Conservation (phyloP, 768 basidiomycete species). For the Fistulinella prunicolor region DNA sequence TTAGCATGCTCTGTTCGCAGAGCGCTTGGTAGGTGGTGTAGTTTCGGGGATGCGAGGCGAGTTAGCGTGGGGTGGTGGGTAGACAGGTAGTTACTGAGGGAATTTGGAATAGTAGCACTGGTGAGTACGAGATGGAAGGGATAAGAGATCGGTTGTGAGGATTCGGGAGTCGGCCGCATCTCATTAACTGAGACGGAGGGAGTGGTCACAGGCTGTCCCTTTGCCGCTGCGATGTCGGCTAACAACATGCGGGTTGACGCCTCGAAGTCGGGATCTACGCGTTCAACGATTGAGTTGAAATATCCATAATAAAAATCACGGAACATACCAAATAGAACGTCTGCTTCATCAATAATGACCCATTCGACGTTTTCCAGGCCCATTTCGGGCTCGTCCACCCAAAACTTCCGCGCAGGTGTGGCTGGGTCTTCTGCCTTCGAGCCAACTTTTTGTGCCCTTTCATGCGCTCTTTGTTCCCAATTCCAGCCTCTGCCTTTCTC, state of each 20-base stretch:
- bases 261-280: slow-evolving; percentile 76
- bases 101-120: slow-evolving; percentile 83
- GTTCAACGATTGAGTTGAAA: neutral
- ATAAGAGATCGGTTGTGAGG: slow-evolving; percentile 37
- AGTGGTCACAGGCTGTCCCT: slow-evolving; percentile 33
- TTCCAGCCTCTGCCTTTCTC: slow-evolving; percentile 55
- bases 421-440: slow-evolving; percentile 28
- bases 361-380: slow-evolving; percentile 74
- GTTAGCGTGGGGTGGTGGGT: slow-evolving; percentile 56
- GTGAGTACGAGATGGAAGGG: slow-evolving; percentile 82
- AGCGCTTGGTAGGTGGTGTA: slow-evolving; percentile 73
- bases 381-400: slow-evolving; percentile 53
- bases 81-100: slow-evolving; percentile 64
- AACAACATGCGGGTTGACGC: slow-evolving; percentile 68
- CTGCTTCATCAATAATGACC: slow-evolving; percentile 90
- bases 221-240: slow-evolving; percentile 64
- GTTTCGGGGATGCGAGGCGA: slow-evolving; percentile 76
- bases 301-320: neutral
- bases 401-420: slow-evolving; percentile 31
- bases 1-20: slow-evolving; percentile 70
- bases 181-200: slow-evolving; percentile 16
- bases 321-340: slow-evolving; percentile 76
- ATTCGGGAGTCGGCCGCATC: slow-evolving; percentile 4
- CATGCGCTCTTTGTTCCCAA: slow-evolving; percentile 30
- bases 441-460: slow-evolving; percentile 23